Evolutionary conservation across 139 green algal genomes (phyloP), one percentile per base, ranked within the genome.

Genomic region (Micromonas commoda): DNA sequence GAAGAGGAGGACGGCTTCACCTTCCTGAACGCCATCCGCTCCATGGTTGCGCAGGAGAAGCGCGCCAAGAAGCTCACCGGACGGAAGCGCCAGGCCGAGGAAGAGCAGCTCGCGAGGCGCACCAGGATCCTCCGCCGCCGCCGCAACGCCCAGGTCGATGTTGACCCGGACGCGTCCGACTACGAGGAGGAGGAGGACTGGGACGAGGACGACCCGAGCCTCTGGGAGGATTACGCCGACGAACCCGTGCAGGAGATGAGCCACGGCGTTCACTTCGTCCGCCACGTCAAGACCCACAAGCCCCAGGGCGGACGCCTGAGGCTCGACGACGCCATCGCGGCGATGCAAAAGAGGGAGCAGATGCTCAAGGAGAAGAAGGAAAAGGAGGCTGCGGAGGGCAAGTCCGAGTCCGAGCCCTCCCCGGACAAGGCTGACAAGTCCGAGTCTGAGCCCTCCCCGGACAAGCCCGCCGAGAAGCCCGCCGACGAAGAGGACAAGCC

Each of bases 271-370:
- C 23, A 61, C 23, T 75, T 61, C 38, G 35, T 75, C 23, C 68
- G 68, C 33, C 68, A 75, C 68, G 24, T 24, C 37, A 75, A 61
- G 37, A 57, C 9, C 9, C 52, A 75, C 24, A 34, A 16, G 21
- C 20, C 24, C n/a, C 31, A 70, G n/a, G 63, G 63, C 1, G 21
- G 34, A 34, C 68, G 68, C 19, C 33, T 75, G 26, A 23, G 38
- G 13, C 26, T 75, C 20, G 68, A 75, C 33, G 68, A 75, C 37
- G 68, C 68, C 3, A 26, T 75, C 21, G 68, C 68, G 68, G 26
- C 19, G 20, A 39, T 63, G 37, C 20, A 73, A 52, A 29, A 28
- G 64, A 24, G 28, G 28, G 28, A 31, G 54, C n/a, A 65, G 28
- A n/a, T n/a, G 54, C n/a, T 24, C n/a, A n/a, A 65, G 28, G 24